phyloP scores from a whole-genome alignment of 495 filamentous ascomycete genomes.

The Filosporella fistucella region DNA sequence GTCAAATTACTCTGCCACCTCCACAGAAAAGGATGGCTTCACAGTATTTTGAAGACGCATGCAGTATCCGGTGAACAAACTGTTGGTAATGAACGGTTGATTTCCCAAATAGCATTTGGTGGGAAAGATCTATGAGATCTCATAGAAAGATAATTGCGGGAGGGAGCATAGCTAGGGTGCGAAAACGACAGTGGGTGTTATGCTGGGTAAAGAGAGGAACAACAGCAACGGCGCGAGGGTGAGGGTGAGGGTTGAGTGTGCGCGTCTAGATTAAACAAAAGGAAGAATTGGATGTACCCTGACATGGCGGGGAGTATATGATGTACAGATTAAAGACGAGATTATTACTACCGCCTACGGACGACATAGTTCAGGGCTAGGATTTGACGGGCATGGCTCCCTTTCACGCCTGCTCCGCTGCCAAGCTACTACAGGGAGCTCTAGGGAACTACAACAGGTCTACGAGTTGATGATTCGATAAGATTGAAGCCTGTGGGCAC shows the following conservation, averaged over 20 bases:
- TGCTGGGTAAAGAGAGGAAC: constrained; percentile 13
- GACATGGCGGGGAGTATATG: constrained; percentile 10
- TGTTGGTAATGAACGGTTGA: too few relatives aligned
- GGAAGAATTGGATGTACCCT: constrained; percentile 2
- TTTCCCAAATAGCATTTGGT: background rate
- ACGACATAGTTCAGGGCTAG: too few relatives aligned
- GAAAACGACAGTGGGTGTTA: constrained; percentile 12
- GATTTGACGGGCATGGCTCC: too few relatives aligned
- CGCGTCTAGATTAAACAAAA: background rate
- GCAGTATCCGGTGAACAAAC: constrained; percentile 5
- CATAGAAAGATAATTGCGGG: background rate
- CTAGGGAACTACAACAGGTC: too few relatives aligned
- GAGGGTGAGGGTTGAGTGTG: background rate
- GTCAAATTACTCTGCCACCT: constrained; percentile 1
- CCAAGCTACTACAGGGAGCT: too few relatives aligned
- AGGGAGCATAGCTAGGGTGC: background rate
- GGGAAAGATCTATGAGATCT: background rate
- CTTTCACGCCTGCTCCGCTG: too few relatives aligned
- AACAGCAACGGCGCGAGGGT: too few relatives aligned
- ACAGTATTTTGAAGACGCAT: constrained; percentile 6
- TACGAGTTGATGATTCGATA: too few relatives aligned
- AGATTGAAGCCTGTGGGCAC: too few relatives aligned
- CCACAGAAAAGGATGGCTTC: background rate
- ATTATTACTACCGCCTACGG: too few relatives aligned
- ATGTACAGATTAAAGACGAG: constrained; percentile 16